phyloP scores from a whole-genome alignment of 257 asterid species.

The Lavandula angustifolia region DNA sequence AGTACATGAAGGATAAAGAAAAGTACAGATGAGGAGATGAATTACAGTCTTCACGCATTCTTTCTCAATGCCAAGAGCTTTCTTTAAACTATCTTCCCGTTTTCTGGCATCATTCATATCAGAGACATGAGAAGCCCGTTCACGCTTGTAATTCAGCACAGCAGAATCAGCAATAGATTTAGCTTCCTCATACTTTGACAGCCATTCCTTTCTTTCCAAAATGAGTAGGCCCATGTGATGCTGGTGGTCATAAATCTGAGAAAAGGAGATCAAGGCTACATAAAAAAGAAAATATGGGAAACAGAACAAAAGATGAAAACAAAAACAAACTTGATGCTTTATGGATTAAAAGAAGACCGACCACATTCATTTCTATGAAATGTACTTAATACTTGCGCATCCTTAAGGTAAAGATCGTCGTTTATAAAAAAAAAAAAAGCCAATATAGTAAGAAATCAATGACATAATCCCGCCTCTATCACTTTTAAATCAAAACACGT shows the following conservation, averaged over 20 bases:
- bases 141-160: slow-evolving; percentile 58
- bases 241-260: slow-evolving; percentile 77
- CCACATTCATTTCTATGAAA: neutral
- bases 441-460: slow-evolving; percentile 29
- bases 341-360: slow-evolving; percentile 8
- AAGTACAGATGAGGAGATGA: slow-evolving; percentile 14
- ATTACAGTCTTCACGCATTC: slow-evolving; percentile 88
- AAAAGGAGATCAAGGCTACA: slow-evolving; percentile 20
- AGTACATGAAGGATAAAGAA: slow-evolving; percentile 18
- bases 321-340: slow-evolving; percentile 1
- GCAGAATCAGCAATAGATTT: slow-evolving; percentile 63
- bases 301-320: neutral
- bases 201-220: slow-evolving; percentile 84
- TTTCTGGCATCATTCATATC: slow-evolving; percentile 69
- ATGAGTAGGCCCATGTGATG: slow-evolving; percentile 96
- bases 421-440: slow-evolving; percentile 20
- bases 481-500: slow-evolving; percentile 14
- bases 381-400: neutral
- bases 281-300: slow-evolving; percentile 8
- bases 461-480: slow-evolving; percentile 27
- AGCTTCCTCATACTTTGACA: slow-evolving; percentile 68
- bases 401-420: slow-evolving; percentile 20
- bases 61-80: slow-evolving; percentile 87
- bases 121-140: slow-evolving; percentile 63
- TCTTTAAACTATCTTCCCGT: slow-evolving; percentile 79